phyloP scores from a whole-genome alignment of 192 early-diverging fungal species.

The Chytriomyces sp. region DNA sequence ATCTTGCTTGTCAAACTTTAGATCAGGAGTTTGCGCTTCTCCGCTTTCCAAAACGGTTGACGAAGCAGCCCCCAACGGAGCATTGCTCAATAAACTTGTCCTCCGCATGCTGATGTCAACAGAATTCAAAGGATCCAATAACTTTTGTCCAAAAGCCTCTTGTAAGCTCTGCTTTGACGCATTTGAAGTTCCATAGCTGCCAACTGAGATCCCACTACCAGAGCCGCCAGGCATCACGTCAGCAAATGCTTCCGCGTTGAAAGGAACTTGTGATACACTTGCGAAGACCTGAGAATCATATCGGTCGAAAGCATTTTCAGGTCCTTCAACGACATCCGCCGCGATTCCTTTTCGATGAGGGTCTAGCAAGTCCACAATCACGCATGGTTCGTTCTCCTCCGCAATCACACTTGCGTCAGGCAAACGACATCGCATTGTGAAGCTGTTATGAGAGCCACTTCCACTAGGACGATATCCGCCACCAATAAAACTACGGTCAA shows the following conservation, averaged over 20 bases:
- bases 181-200: slow-evolving; percentile 12
- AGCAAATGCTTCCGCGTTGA: slow-evolving; percentile 4
- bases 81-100: slow-evolving; percentile 1
- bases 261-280: not conserved
- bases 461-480: not conserved
- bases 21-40: not conserved
- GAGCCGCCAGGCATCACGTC: not conserved
- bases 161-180: not conserved
- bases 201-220: not conserved
- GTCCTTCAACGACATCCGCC: not conserved
- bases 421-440: slow-evolving; percentile 76
- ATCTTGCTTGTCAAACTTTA: not conserved
- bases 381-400: slow-evolving; percentile 34
- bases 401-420: slow-evolving; percentile 85
- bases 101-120: not conserved
- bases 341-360: not conserved
- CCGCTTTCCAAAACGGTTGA: not conserved
- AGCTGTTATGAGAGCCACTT: slow-evolving; percentile 30
- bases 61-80: not conserved
- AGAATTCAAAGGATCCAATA: not conserved
- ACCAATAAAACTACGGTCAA: slow-evolving; percentile 53
- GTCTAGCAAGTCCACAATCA: slow-evolving; percentile 12
- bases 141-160: not conserved
- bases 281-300: not conserved
- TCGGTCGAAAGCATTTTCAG: not conserved